These are phyloP conservation scores for Ogataea polymorpha DNA, from an alignment of 805 yeast species.

Conservation along the genomic window DNA sequence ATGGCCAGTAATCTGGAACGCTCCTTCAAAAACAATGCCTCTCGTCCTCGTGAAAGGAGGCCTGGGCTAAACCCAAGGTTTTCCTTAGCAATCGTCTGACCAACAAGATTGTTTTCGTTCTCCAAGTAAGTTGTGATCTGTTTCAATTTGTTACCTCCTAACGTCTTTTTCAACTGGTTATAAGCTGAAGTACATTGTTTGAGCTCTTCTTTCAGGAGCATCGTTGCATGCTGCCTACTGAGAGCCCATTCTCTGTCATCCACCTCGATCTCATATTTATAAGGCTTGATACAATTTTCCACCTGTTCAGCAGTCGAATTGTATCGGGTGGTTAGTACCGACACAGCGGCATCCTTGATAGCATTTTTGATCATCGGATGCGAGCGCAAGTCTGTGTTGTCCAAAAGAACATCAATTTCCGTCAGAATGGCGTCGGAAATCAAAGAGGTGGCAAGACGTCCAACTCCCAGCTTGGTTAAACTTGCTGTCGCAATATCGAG, in stretches of 20 bases:
- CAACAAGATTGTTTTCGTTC: slow-evolving; percentile 38
- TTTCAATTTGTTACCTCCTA: slow-evolving; percentile 80
- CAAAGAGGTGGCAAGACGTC: slow-evolving; percentile 80
- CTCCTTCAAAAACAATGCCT: slow-evolving; percentile 76
- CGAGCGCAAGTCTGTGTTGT: slow-evolving; percentile 68
- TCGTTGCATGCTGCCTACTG: slow-evolving; percentile 75
- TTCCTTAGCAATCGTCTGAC: slow-evolving; percentile 52
- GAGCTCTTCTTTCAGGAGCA: slow-evolving; percentile 76
- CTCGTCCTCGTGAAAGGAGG: slow-evolving; percentile 72
- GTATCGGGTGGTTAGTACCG: slow-evolving; percentile 73
- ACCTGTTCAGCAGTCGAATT: slow-evolving; percentile 97
- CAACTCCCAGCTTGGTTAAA: slow-evolving; percentile 89
- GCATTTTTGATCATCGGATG: slow-evolving; percentile 85
- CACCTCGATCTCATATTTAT: slow-evolving; percentile 93
- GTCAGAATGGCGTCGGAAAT: slow-evolving; percentile 76
- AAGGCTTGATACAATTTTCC: slow-evolving; percentile 96
- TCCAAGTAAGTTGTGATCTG: slow-evolving; percentile 78
- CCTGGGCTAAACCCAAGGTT: slow-evolving; percentile 81
- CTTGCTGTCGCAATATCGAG: slow-evolving; percentile 80
- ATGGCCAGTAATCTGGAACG: slow-evolving; percentile 66
- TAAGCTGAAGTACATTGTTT: slow-evolving; percentile 72
- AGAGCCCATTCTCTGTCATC: slow-evolving; percentile 92
- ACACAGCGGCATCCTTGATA: slow-evolving; percentile 79
- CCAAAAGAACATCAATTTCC: slow-evolving; percentile 73
- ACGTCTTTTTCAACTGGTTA: slow-evolving; percentile 54